These are phyloP conservation scores for Infundibulicybe gibba DNA, from an alignment of 768 basidiomycete species.

Conservation along the genomic window DNA sequence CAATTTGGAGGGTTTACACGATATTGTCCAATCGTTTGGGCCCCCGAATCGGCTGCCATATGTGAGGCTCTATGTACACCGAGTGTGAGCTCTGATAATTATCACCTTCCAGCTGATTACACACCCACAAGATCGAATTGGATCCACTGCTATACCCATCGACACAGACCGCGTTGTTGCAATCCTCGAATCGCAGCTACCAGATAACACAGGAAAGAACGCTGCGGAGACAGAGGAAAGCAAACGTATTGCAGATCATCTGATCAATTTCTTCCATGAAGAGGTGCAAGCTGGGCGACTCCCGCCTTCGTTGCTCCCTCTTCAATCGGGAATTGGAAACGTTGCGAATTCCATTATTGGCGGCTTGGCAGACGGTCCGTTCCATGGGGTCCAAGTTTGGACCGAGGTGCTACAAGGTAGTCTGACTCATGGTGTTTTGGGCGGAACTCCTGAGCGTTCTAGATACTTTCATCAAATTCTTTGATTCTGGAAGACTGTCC, in stretches of 20 bases:
- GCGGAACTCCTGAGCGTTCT: too few relatives aligned
- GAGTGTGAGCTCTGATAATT: neutral
- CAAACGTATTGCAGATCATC: constrained; percentile 37
- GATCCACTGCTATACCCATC: constrained; percentile 39
- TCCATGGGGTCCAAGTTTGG: too few relatives aligned
- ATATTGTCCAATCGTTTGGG: constrained; percentile 34
- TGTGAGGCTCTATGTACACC: constrained; percentile 13
- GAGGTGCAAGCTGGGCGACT: constrained; percentile 39
- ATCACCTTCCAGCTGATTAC: constrained; percentile 34
- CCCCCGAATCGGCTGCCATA: constrained; percentile 42
- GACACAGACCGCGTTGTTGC: constrained; percentile 47
- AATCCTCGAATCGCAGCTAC: constrained; percentile 33
- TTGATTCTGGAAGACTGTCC: too few relatives aligned
- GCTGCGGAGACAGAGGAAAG: constrained; percentile 41
- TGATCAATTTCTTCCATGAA: constrained; percentile 38
- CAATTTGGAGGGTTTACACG: too few relatives aligned
- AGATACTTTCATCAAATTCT: too few relatives aligned
- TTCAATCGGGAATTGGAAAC: constrained; percentile 47
- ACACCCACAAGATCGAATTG: constrained; percentile 42
- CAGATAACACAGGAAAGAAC: constrained; percentile 43
- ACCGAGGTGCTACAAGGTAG: too few relatives aligned
- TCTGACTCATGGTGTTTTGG: too few relatives aligned
- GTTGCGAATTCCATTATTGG: too few relatives aligned
- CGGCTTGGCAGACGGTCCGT: too few relatives aligned
- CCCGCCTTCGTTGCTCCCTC: constrained; percentile 36